These are phyloP conservation scores for Trichoderma asperellum DNA, from an alignment of 2,329 filamentous ascomycete genomes.

Conservation along the genomic window DNA sequence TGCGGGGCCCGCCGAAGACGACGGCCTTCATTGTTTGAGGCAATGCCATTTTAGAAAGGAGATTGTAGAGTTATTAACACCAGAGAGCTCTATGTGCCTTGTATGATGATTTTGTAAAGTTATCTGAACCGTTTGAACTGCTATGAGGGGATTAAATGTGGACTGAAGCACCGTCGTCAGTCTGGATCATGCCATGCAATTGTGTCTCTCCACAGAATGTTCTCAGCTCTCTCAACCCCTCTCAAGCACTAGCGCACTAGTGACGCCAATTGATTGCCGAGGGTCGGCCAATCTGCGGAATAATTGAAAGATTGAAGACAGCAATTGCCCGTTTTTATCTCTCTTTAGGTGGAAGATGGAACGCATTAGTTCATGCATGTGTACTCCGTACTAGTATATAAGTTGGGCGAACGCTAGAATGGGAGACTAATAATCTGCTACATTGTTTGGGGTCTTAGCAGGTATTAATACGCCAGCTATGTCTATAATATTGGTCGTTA, in stretches of 20 bases:
- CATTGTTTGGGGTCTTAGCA: neutral
- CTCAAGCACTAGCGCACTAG: neutral
- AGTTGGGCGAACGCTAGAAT: neutral
- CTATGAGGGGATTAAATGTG: neutral
- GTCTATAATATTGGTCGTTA: neutral
- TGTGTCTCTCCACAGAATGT: conserved; percentile 9
- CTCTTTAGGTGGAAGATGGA: neutral
- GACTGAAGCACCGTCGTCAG: conserved; percentile 10
- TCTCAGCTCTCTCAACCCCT: conserved; percentile 10
- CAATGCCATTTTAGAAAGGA: conserved; percentile 38
- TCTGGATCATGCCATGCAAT: neutral
- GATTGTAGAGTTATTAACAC: neutral
- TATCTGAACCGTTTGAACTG: neutral
- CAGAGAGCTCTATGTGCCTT: too few relatives aligned
- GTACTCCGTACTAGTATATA: neutral
- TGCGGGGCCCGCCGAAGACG: conserved; percentile 78
- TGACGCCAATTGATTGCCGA: neutral
- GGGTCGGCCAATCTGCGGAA: conserved; percentile 2
- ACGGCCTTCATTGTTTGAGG: conserved; percentile 79
- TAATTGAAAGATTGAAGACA: neutral
- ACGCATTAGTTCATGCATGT: neutral
- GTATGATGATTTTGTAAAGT: neutral
- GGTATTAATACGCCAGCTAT: neutral
- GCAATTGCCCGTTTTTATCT: neutral
- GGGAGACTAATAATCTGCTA: neutral